These are phyloP conservation scores for Neopestalotiopsis rosae DNA, from an alignment of 2,329 filamentous ascomycete species.

Conservation along the genomic window DNA sequence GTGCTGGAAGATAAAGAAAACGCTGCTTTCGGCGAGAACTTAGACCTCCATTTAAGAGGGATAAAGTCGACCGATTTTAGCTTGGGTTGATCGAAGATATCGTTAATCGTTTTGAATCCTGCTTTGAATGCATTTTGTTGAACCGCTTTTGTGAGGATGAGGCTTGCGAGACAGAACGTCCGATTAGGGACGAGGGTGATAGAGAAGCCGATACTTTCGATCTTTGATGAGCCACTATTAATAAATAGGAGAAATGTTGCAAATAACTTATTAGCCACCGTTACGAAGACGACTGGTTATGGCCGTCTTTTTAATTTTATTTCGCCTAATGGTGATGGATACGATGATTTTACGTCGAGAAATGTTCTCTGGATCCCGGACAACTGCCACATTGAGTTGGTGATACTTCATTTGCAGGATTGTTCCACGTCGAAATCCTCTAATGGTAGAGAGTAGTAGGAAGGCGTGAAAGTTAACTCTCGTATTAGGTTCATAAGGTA, in stretches of 20 bases:
- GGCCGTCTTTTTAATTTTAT: neutral
- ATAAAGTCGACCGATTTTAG: neutral
- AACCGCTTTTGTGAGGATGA: neutral
- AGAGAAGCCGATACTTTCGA: neutral
- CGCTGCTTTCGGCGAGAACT: neutral
- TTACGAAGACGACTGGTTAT: neutral
- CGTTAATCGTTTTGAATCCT: neutral
- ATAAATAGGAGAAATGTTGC: neutral
- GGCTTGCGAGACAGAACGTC: neutral
- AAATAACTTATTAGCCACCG: neutral
- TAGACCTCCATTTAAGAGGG: neutral
- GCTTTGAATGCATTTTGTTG: neutral
- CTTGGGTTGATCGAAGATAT: neutral
- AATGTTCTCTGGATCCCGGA: neutral
- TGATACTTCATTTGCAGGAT: neutral
- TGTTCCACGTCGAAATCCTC: neutral
- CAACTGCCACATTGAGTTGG: neutral
- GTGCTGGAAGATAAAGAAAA: neutral
- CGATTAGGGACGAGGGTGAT: neutral
- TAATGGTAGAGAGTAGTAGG: neutral
- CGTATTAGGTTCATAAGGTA: neutral
- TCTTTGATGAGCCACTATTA: neutral
- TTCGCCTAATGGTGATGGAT: neutral
- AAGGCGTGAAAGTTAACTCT: constrained; percentile 1
- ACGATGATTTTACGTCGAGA: neutral